Base-by-base conservation (phyloP, 108 stramenopile species). In the Mediolabrus comicus region DNA sequence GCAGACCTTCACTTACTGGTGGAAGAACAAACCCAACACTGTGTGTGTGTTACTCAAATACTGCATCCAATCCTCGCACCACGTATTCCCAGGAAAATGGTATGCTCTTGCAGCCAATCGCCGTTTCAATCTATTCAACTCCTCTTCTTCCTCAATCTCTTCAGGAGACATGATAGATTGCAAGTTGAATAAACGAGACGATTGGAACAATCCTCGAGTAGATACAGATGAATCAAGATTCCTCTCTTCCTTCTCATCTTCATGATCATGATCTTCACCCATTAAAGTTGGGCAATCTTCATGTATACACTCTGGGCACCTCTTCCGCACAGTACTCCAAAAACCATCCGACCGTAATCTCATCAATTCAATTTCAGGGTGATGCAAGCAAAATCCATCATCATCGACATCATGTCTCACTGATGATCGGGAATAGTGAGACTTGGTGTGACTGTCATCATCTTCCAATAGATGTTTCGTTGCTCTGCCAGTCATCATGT, bases 21-120 rank as follows among this genome's bases (percentile, higher is more conserved):
- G 77, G 34, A 77, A 82, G 66, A 77, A 82, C 16, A 82, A 17
- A 16, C 81, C 81, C 39, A 82, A 51, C 4, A 82, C 69, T 10
- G 81, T 77, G 28, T 82, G 81, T 16, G 72, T 78, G 39, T 82
- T 82, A 32, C 58, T 59, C 1, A 82, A 19, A 26, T 77, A 77
- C 51, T 76, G 81, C 53, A 82, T 65, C 81, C 76, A 82, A 32
- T 82, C 81, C 11, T 71, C 57, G 13, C 76, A 75, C 81, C 81
- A 82, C 0, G 67, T 29, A 32, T 82, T 75, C 7, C 80, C 80
- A 0, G 80, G 80, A 34, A 81, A 76, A 30, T 81, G 80, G 52
- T 81, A 81, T 6, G 80, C 74, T 4, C 80, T 70, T 11, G 74
- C 75, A 2, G 80, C 80, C 32, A 81, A 35, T 1, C 80, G 33